Conservation (phyloP, 108 stramenopile species). For the Aurantiochytrium sp. region DNA sequence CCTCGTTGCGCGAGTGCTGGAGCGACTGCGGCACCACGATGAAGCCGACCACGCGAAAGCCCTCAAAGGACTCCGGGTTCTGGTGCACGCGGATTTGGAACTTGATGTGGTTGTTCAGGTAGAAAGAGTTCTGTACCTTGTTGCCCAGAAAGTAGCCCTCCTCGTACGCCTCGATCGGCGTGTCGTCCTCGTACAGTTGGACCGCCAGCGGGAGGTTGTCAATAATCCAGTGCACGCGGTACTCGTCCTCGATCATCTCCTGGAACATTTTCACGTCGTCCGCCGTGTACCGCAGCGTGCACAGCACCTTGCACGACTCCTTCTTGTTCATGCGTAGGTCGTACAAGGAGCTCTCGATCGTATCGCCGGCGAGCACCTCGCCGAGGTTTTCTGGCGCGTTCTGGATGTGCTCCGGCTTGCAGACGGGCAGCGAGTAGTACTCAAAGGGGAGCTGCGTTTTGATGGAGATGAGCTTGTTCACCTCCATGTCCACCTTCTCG, state of each 20-base stretch:
- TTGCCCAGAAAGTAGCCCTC: slow-evolving; percentile 78
- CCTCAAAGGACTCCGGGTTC: slow-evolving; percentile 43
- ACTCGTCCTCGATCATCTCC: slow-evolving; percentile 80
- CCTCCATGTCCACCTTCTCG: slow-evolving; percentile 34
- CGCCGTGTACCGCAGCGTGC: slow-evolving; percentile 28
- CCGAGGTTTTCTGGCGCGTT: slow-evolving; percentile 54
- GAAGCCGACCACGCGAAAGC: slow-evolving; percentile 85
- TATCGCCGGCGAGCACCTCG: slow-evolving; percentile 53
- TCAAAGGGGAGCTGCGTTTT: slow-evolving; percentile 81
- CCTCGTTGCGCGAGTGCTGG: slow-evolving; percentile 54
- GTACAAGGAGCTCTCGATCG: slow-evolving; percentile 49
- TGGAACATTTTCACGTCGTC: slow-evolving; percentile 56
- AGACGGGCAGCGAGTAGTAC: slow-evolving; percentile 86
- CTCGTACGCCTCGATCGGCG: slow-evolving; percentile 35
- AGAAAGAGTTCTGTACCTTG: slow-evolving; percentile 53
- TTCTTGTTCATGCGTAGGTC: slow-evolving; percentile 27
- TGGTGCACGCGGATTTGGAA: slow-evolving; percentile 74
- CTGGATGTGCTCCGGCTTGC: slow-evolving; percentile 50
- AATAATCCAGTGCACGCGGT: slow-evolving; percentile 79
- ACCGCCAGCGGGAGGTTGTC: slow-evolving; percentile 72
- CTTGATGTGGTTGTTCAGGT: slow-evolving; percentile 80
- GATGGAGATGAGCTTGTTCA: slow-evolving; percentile 59
- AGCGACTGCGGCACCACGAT: slow-evolving; percentile 76
- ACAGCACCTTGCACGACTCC: slow-evolving; percentile 41
- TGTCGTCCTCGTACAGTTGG: background rate